Conservation (phyloP, 169 alveolate species). For the Cryptosporidium baileyi region DNA sequence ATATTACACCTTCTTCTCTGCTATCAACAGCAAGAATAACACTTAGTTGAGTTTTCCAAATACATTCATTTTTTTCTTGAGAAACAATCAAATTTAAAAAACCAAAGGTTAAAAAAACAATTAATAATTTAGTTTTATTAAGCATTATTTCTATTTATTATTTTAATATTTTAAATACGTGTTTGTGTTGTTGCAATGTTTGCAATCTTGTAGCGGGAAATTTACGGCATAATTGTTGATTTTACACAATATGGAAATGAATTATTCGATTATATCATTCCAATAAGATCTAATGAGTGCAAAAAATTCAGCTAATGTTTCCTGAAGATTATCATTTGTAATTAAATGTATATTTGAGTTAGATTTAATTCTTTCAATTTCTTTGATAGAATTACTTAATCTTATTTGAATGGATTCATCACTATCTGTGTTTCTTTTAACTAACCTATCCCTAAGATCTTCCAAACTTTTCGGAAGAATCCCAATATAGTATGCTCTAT, state of each 20-base stretch:
- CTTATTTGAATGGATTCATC: constrained; percentile 26
- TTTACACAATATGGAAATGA: too few species aligned
- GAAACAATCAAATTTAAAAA: neutral
- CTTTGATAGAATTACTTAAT: neutral
- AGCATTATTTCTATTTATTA: neutral
- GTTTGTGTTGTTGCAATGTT: too few species aligned
- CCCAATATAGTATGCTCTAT: constrained; percentile 70
- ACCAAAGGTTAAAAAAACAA: neutral
- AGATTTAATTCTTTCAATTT: constrained; percentile 25
- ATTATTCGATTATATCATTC: constrained; percentile 8
- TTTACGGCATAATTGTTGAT: too few species aligned
- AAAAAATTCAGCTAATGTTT: neutral
- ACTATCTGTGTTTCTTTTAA: constrained; percentile 74
- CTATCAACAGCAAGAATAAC: neutral
- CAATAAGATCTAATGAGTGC: neutral
- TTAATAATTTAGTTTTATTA: neutral
- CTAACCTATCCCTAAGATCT: constrained; percentile 74
- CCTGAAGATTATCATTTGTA: constrained; percentile 32
- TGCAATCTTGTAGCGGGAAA: too few species aligned
- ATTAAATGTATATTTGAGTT: neutral
- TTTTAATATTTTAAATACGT: neutral
- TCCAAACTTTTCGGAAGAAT: constrained; percentile 72
- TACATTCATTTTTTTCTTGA: neutral
- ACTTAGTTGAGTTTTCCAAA: constrained; percentile 25
- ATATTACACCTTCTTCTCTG: neutral